Evolutionary conservation across 2,329 filamentous ascomycete genomes (phyloP).

Genomic region (Drechmeria coniospora): DNA sequence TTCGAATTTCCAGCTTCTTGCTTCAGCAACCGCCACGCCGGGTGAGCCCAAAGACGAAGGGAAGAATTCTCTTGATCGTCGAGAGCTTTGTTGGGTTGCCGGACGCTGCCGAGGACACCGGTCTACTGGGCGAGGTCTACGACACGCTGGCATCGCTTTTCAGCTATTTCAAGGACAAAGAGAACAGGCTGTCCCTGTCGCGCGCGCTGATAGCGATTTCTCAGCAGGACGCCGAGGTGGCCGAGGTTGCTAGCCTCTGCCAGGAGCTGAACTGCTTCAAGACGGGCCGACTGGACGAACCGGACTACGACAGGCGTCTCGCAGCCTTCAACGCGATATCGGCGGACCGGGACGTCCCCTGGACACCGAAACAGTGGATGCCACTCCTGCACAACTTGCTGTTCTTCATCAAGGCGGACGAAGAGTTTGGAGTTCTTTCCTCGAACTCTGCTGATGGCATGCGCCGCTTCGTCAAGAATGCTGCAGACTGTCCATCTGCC

Average conservation of each 20-base stretch:
- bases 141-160: conserved; percentile 67
- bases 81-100: conserved; percentile 64
- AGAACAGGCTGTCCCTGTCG: conserved; percentile 60
- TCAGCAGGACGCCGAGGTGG: conserved; percentile 41
- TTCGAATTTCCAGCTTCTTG: conserved; percentile 67
- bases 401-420: conserved; percentile 70
- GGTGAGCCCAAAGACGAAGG: conserved; percentile 72
- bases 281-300: conserved; percentile 58
- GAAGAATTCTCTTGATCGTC: conserved; percentile 62
- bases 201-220: conserved; percentile 59
- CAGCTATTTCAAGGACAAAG: conserved; percentile 73
- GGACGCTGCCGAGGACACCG: conserved; percentile 20
- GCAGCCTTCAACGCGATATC: conserved; percentile 62
- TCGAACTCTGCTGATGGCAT: conserved; percentile 69
- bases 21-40: conserved; percentile 71
- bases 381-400: conserved; percentile 81
- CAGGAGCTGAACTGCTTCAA: conserved; percentile 68
- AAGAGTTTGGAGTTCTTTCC: conserved; percentile 72
- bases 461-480: conserved; percentile 59
- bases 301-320: conserved; percentile 73
- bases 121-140: conserved; percentile 50
- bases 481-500: conserved; percentile 23
- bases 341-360: conserved; percentile 37
- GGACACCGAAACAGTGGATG: conserved; percentile 65
- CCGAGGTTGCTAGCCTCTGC: conserved; percentile 54